Evolutionary conservation across 2,329 filamentous ascomycete genomes (phyloP), one percentile per base, ranked within the genome.

Genomic region (Fusarium xylarioides): DNA sequence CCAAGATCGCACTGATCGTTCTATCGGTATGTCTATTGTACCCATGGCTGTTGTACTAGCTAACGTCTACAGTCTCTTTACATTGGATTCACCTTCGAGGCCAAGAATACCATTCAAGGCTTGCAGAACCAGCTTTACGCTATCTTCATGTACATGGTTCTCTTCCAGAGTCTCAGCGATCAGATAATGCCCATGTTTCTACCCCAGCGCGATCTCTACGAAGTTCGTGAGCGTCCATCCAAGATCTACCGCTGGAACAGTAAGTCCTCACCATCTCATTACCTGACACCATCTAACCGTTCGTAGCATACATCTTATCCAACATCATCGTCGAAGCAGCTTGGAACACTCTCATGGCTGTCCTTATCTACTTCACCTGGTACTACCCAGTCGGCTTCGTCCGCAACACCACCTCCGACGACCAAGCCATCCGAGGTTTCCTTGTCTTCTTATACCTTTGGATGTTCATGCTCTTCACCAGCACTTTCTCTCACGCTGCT

Each of bases 131-230:
- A 91, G 52, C 86, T 93, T 75, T 93, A 92, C 77, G 85, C 86
- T 61, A 89, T 92, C 50, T 93, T 93, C 80, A 91, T 92, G 89
- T 82, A 91, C 52, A 82, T 89, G 69, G 92, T 89, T n/a, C 89
- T 93, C 77, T 93, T 93, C 77, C 87, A 88, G 53, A 77, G 72
- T 28, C 53, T 91, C 38, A 86, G 87, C 9, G 86, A 91, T 67
- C 89, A 91, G 69, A 88, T 90, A n/a, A 92, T 92, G 90, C 91
- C 91, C 7, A 89, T 91, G 74, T 93, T 93, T 74, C 87, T 92
- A 50, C 88, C 88, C 0, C 91, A 92, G 75, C 88, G 91, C 37
- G 84, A 88, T 2, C 81, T 93, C 0, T 93, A 93, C 77, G 91
- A 93, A 80, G 89, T 89, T 9, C 90, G 91, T 23, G 91, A 93